Percentiles rank a stretch among this genome's conserved stretches.
Evolutionary conservation across 2,329 filamentous ascomycete species (phyloP).

Genomic region (Xylariaceae sp.): DNA sequence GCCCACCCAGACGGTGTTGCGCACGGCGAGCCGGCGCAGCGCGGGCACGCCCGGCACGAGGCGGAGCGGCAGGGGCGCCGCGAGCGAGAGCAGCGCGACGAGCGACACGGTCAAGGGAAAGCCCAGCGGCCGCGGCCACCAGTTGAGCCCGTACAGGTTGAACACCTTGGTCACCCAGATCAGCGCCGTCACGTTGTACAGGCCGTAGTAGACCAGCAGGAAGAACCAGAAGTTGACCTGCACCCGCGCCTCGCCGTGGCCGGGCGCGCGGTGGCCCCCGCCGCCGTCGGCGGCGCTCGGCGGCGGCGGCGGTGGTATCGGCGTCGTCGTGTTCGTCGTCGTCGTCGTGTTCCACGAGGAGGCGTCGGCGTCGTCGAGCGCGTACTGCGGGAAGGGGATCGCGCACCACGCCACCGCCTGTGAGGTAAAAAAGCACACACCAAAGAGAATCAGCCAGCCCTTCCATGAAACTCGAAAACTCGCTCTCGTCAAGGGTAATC

Average conservation of each 20-base stretch:
- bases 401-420: slow-evolving; percentile 59
- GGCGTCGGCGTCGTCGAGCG: slow-evolving; percentile 36
- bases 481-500: too few species aligned
- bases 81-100: slow-evolving; percentile 53
- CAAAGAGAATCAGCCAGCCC: too few species aligned
- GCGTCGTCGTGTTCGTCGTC: slow-evolving; percentile 2
- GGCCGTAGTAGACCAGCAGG: slow-evolving; percentile 60
- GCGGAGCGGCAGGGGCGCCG: slow-evolving; percentile 53
- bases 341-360: slow-evolving; percentile 8
- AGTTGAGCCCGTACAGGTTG: slow-evolving; percentile 64
- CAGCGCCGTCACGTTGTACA: slow-evolving; percentile 60
- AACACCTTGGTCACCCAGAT: slow-evolving; percentile 68
- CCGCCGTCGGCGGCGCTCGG: slow-evolving; percentile 9
- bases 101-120: slow-evolving; percentile 57
- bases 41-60: slow-evolving; percentile 43
- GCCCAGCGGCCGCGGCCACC: slow-evolving; percentile 59
- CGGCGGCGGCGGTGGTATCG: background rate
- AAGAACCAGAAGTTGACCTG: slow-evolving; percentile 68
- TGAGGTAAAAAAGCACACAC: too few species aligned
- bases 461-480: too few species aligned
- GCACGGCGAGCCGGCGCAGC: slow-evolving; percentile 44
- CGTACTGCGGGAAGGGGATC: slow-evolving; percentile 57
- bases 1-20: slow-evolving; percentile 62
- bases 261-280: slow-evolving; percentile 39
- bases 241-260: slow-evolving; percentile 56